phyloP scores from a whole-genome alignment of 768 basidiomycete genomes.

The Lentinula boryana region DNA sequence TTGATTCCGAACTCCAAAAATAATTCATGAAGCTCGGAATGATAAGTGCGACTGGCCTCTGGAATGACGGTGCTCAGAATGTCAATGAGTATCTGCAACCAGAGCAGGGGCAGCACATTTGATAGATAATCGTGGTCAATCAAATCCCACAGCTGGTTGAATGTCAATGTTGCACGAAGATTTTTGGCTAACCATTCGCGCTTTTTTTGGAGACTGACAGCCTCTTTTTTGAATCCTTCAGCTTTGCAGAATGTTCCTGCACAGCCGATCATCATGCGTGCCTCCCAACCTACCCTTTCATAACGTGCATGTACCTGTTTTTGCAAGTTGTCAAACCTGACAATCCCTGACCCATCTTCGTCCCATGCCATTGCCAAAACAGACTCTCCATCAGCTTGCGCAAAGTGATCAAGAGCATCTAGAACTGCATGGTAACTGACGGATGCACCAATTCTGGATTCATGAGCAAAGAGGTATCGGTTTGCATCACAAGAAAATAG shows the following conservation, averaged over 20 bases:
- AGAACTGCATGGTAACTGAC: constrained; percentile 15
- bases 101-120: constrained; percentile 19
- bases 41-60: background rate
- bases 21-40: constrained; percentile 12
- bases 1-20: constrained; percentile 17
- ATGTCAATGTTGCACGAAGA: constrained; percentile 14
- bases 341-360: constrained; percentile 9
- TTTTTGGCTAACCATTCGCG: background rate
- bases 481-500: background rate
- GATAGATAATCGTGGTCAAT: constrained; percentile 20
- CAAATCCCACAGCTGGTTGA: constrained; percentile 14
- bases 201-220: constrained; percentile 17
- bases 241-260: constrained; percentile 10
- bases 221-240: constrained; percentile 9
- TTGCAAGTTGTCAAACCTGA: constrained; percentile 24
- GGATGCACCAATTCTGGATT: constrained; percentile 8
- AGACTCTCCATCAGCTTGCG: constrained; percentile 14
- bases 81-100: constrained; percentile 14
- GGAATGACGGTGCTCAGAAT: constrained; percentile 12
- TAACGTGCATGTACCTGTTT: constrained; percentile 20
- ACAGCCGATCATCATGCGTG: constrained; percentile 18
- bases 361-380: constrained; percentile 9
- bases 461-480: constrained; percentile 6
- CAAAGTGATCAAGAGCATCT: constrained; percentile 11
- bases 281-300: constrained; percentile 20